Evolutionary conservation across 2,329 filamentous ascomycete genomes (phyloP), one percentile per base, ranked within the genome.

Genomic region (Botrytis pseudocinerea): DNA sequence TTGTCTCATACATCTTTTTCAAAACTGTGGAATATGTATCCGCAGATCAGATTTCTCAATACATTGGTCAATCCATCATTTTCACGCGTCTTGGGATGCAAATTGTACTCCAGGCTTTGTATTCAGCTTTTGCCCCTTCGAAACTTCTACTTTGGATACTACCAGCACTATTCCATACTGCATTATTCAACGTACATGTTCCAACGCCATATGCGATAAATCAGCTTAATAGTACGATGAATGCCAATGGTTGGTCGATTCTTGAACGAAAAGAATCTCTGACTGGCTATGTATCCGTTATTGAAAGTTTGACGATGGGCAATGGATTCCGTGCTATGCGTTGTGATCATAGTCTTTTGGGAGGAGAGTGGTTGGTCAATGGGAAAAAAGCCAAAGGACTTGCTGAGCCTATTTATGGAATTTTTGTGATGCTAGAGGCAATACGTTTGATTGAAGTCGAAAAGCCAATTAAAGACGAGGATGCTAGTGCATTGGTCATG

Each of bases 341-440:
- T 74, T 98, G 94, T 81, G 96, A 98, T 79, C 96, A 99, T 82
- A 97, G 94, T 79, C 86, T 99, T 46, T 87, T 99, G 1, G 96
- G 96, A 59, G 96, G 96, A 51, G 93, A 98, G 82, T 99, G 95
- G 95, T 87, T 91, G 20, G 85, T 85, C 59, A 77, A 84, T 74
- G 85, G 83, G 69, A 84, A 80, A 75, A 87, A 93, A n/a, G 88
- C 89, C 20, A 94, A 62, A 70, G 71, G 97, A 82, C 87, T 94
- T 28, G 88, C 89, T 18, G 96, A 99, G 82, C 94, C 95, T 0
- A 93, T 99, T 72, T 99, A 98, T 80, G 92, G 93, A 16, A 92
- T 98, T n/a, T 99, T 99, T 81, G 91, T 93, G 40, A 97, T 97
- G 87, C 88, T 99, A 1, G 96, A 99, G 82, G 94, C 95, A 5